These are phyloP conservation scores for Agaricus sinodeliciosus DNA, from an alignment of 768 basidiomycete genomes.

Conservation along the genomic window DNA sequence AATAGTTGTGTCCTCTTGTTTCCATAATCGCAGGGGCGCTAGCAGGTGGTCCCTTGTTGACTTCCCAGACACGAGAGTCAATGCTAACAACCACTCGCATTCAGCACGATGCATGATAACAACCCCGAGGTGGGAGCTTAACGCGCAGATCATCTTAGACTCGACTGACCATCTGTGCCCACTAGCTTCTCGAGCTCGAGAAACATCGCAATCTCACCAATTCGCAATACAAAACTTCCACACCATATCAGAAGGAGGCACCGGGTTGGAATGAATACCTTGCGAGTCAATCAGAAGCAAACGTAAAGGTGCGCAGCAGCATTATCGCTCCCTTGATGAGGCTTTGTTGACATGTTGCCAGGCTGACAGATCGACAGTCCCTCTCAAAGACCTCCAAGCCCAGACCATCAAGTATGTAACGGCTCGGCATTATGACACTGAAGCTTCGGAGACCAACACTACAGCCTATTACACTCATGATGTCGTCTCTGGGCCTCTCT, in stretches of 20 bases:
- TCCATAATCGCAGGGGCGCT: neutral
- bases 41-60: constrained; percentile 4
- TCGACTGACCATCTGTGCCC: neutral
- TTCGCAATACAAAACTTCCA: constrained; percentile 38
- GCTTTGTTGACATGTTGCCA: constrained; percentile 14
- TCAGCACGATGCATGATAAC: constrained; percentile 54
- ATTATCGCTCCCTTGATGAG: neutral
- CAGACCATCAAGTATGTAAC: constrained; percentile 37
- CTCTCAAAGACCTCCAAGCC: constrained; percentile 28
- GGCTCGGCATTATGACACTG: constrained; percentile 30
- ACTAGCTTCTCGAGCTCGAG: constrained; percentile 43
- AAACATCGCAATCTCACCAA: constrained; percentile 44
- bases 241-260: constrained; percentile 40
- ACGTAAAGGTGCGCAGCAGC: constrained; percentile 42
- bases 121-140: constrained; percentile 38
- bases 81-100: constrained; percentile 9
- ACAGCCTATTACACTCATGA: constrained; percentile 33
- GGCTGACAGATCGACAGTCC: constrained; percentile 33
- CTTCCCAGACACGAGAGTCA: neutral
- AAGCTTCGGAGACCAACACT: constrained; percentile 25
- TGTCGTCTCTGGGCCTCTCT: constrained; percentile 39
- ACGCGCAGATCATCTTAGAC: neutral
- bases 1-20: neutral
- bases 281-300: constrained; percentile 58
- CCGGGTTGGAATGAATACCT: constrained; percentile 71